Evolutionary conservation across 2,329 filamentous ascomycete species (phyloP), one percentile per base, ranked within the genome.

Genomic region (Aspergillus brasiliensis): DNA sequence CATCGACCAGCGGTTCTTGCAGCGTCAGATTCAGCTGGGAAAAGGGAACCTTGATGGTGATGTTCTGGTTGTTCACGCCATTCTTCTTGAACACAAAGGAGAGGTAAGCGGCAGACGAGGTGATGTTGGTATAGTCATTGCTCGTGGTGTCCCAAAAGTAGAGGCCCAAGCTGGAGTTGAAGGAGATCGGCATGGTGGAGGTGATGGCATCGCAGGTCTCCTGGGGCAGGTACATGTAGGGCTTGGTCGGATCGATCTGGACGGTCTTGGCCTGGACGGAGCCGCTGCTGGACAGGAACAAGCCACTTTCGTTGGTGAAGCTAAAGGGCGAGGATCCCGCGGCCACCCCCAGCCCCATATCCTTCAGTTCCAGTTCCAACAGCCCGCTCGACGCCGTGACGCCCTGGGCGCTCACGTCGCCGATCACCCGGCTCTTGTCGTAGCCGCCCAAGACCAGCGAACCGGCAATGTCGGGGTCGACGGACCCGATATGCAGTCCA

Each of bases 401-500:
- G 28, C 61, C 25, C 51, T 68, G 67, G 17, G 62, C 56, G 49
- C 61, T 63, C 15, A 62, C 59, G 17, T 64, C 46, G 0, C 77
- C 76, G 2, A 77, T 37, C 8, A 78, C 64, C n/a, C 78, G 75
- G 37, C 72, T 75, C 59, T 71, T 69, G 60, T 81, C 78, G 59
- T 80, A 80, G 1, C 77, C 78, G 3, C 78, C 78, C 47, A 78
- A 73, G 17, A 72, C 67, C 5, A 80, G 66, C 0, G 79, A 80
- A 0, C 75, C 77, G 0, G 64, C 49, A 61, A 78, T 71, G 0
- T 55, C 46, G 5, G 71, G 70, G 15, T 61, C 64, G 2, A 66
- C 75, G 0, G 77, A 76, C 5, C 78, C 78, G 19, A 81, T 77
- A 56, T 81, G 78, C 74, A 81, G 70, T 15, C 73, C 71, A 59